phyloP scores from a whole-genome alignment of 176 grass and related monocot genomes.

The Poa pratensis region DNA sequence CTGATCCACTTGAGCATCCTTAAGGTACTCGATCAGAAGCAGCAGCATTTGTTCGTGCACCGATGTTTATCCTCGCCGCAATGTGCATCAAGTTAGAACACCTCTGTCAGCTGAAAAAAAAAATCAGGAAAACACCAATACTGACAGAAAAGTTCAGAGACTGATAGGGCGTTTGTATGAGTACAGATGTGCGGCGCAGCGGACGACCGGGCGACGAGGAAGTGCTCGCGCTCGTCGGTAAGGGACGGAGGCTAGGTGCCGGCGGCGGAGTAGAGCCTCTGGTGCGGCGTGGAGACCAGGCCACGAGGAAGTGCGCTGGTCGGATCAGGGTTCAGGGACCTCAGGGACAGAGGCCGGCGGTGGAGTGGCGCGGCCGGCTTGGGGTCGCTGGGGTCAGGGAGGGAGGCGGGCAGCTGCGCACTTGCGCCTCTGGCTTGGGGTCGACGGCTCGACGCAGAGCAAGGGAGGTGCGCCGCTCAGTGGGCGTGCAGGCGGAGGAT shows the following conservation, averaged over 20 bases:
- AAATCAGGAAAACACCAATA: not conserved
- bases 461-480: not conserved
- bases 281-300: not conserved
- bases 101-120: not conserved
- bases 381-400: not conserved
- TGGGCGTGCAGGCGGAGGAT: not conserved
- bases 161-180: not conserved
- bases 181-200: not conserved
- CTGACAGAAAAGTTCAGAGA: not conserved
- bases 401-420: not conserved
- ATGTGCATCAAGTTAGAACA: conserved; percentile 22
- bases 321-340: not conserved
- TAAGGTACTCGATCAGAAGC: conserved; percentile 59
- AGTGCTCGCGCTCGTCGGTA: not conserved
- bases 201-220: not conserved
- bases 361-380: not conserved
- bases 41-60: conserved; percentile 62
- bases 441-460: not conserved
- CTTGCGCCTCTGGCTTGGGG: not conserved
- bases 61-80: conserved; percentile 71
- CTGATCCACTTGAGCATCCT: conserved; percentile 90
- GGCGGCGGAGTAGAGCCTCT: not conserved
- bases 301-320: not conserved
- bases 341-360: not conserved
- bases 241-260: not conserved